Evolutionary conservation across 805 yeast species (phyloP).

Genomic region (Nakazawaea pomicola): DNA sequence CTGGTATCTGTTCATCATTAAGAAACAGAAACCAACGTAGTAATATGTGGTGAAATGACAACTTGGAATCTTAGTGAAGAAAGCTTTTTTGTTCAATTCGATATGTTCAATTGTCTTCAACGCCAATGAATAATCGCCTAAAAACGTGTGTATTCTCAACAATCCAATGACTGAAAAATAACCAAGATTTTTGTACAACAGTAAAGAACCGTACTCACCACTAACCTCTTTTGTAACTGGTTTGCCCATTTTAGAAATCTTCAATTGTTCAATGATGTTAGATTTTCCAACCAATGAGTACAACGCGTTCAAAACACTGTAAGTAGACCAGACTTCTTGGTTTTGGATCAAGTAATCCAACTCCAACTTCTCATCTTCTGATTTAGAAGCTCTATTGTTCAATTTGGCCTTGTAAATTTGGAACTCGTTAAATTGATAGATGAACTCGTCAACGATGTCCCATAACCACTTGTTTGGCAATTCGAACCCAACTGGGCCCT

Average conservation of each 20-base stretch:
- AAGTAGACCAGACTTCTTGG: conserved; percentile 40
- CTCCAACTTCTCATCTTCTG: conserved; percentile 25
- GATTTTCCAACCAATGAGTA: conserved; percentile 34
- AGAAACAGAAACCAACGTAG: conserved; percentile 45
- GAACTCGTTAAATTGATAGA: conserved; percentile 44
- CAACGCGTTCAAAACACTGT: conserved; percentile 41
- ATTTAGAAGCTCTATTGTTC: conserved; percentile 24
- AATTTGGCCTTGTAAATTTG: conserved; percentile 35
- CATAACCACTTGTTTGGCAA: conserved; percentile 45
- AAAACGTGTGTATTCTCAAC: conserved; percentile 41
- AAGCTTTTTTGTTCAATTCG: conserved; percentile 41
- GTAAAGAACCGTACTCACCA: conserved; percentile 38
- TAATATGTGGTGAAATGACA: conserved; percentile 48
- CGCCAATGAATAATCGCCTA: conserved; percentile 46
- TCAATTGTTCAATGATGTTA: conserved; percentile 33
- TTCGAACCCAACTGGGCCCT: conserved; percentile 39
- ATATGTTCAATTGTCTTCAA: conserved; percentile 43
- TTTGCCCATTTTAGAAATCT: conserved; percentile 25
- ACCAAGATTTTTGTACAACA: conserved; percentile 41
- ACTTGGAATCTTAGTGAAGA: conserved; percentile 41
- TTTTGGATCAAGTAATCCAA: conserved; percentile 32
- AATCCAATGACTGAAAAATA: conserved; percentile 45
- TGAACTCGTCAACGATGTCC: conserved; percentile 49
- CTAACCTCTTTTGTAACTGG: conserved; percentile 24
- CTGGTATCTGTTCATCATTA: conserved; percentile 45